These are phyloP conservation scores for Candida nonsorbophila DNA, from an alignment of 805 yeast genomes.

Conservation along the genomic window DNA sequence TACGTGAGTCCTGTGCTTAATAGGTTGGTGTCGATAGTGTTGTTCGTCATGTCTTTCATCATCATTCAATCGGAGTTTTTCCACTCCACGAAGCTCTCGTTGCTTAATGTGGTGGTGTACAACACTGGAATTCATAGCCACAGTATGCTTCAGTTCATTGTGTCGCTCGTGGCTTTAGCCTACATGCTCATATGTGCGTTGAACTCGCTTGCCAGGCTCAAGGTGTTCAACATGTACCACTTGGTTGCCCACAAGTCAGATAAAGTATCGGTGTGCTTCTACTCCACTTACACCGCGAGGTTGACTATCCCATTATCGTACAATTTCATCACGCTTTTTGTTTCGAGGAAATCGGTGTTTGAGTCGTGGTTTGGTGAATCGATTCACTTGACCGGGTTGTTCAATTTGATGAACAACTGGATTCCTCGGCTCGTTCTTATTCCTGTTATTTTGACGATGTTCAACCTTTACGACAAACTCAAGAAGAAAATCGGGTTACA, in stretches of 20 bases:
- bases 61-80: conserved; percentile 71
- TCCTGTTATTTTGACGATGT: conserved; percentile 61
- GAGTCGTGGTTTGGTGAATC: conserved; percentile 73
- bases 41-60: conserved; percentile 43
- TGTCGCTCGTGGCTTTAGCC: conserved; percentile 40
- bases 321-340: conserved; percentile 66
- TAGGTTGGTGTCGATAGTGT: conserved; percentile 36
- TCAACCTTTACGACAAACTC: conserved; percentile 62
- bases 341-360: conserved; percentile 48
- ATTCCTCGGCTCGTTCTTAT: conserved; percentile 70
- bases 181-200: conserved; percentile 70
- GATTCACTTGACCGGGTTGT: conserved; percentile 69
- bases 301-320: conserved; percentile 78
- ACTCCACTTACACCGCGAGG: conserved; percentile 75
- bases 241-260: conserved; percentile 68
- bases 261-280: conserved; percentile 70
- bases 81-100: conserved; percentile 62
- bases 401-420: conserved; percentile 65
- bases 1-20: conserved; percentile 42
- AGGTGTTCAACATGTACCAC: conserved; percentile 72
- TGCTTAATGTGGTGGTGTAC: conserved; percentile 47
- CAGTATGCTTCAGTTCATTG: conserved; percentile 28
- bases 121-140: conserved; percentile 20
- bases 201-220: conserved; percentile 59
- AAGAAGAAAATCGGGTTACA: conserved; percentile 36